Evolutionary conservation across 2,329 filamentous ascomycete genomes (phyloP), one percentile per base, ranked within the genome.

Genomic region (Hirsutella thompsonii): DNA sequence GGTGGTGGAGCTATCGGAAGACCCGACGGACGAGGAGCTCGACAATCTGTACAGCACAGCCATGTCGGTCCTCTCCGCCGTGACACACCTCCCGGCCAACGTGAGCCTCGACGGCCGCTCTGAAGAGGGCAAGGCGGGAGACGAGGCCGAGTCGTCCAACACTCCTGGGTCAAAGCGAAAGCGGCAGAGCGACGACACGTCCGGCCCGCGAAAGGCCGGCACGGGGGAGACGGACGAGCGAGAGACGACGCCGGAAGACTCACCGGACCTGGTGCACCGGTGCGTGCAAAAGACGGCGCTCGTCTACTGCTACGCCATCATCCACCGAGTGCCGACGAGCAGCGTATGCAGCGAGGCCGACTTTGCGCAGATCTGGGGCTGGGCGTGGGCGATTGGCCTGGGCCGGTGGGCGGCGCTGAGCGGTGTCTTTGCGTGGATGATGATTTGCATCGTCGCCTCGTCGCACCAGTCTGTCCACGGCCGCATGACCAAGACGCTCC

Each of bases 381-480:
- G 61, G 3, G 56, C 64, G 10, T 73, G 70, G 69, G 57, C 61
- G 16, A 62, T 69, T 4, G 61, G 66, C 2, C 54, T 72, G 28
- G 53, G 62, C 3, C 59, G 56, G 5, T 72, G 69, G 69, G 65
- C 66, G 43, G 51, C 57, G 2, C 56, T 68, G 20, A 55, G 70
- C 13, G 70, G 70, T 26, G 61, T 75, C 13, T 68, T 69, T 41
- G 55, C 62, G 38, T 74, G 69, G 70, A 53, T 69, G 20, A 55
- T 67, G 46, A 45, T 71, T 37, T 58, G 62, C 8, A 52, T 71
- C 9, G 55, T 62, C 14, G 59, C 66, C 8, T 55, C 59, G 29
- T 62, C 61, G 34, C 58, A 65, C 36, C 49, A 52, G 4, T 58
- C 58, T 11, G 55, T 62, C 2, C 61, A 64, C 20, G 63, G 62